phyloP scores from a whole-genome alignment of 2,329 filamentous ascomycete genomes.

The Trichoderma atroviride region DNA sequence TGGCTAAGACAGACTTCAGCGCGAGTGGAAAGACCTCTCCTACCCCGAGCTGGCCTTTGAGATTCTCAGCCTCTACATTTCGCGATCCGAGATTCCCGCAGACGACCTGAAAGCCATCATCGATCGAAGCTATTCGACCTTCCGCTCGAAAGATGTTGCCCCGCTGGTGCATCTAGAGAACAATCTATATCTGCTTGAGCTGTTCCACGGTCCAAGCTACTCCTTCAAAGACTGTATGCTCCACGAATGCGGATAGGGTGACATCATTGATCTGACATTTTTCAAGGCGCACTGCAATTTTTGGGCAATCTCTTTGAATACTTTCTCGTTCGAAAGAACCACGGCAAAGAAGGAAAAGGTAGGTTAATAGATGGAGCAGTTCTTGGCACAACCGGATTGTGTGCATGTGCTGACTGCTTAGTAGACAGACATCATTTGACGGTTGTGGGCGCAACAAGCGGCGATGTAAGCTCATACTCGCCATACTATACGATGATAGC shows the following conservation, averaged over 20 bases:
- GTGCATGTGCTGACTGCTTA: not conserved
- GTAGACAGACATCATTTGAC: conserved; percentile 76
- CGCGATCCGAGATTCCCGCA: conserved; percentile 76
- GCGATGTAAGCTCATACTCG: conserved; percentile 50
- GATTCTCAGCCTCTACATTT: conserved; percentile 87
- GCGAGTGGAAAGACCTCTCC: conserved; percentile 73
- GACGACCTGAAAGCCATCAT: conserved; percentile 83
- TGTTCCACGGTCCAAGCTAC: conserved; percentile 95
- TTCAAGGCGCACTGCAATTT: conserved; percentile 72
- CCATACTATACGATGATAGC: not conserved
- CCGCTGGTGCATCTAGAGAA: conserved; percentile 73
- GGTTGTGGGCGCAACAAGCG: conserved; percentile 83
- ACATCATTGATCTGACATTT: not conserved
- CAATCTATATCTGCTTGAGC: conserved; percentile 83
- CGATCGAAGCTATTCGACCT: conserved; percentile 82
- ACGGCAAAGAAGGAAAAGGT: conserved; percentile 64
- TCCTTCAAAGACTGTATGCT: conserved; percentile 77
- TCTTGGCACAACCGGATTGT: not conserved
- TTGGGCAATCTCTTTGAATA: conserved; percentile 94
- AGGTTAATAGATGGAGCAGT: conserved; percentile 30
- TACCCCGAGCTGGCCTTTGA: conserved; percentile 83
- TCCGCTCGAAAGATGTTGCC: conserved; percentile 69
- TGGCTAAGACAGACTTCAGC: conserved; percentile 20
- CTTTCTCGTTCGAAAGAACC: conserved; percentile 74
- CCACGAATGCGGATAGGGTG: not conserved